These are phyloP conservation scores for Mollisiaceae sp. DNA, from an alignment of 2,329 filamentous ascomycete species.

Conservation along the genomic window DNA sequence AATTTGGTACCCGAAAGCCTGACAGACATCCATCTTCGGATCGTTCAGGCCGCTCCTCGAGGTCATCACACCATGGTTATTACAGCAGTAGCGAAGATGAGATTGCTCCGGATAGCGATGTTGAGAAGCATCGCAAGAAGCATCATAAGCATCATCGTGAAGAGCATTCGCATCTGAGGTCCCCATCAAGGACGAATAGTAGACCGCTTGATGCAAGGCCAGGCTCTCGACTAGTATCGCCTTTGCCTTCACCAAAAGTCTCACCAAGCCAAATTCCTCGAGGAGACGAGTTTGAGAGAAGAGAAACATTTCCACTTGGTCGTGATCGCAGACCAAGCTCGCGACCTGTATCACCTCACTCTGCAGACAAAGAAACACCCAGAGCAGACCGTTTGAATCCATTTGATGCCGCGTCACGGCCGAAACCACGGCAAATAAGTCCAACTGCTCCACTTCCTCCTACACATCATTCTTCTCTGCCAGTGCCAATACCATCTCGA, in stretches of 20 bases:
- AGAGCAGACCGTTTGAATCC: constrained; percentile 35
- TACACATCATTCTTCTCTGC: constrained; percentile 25
- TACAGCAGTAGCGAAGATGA: constrained; percentile 41
- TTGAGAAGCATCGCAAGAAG: constrained; percentile 30
- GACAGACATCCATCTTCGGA: constrained; percentile 33
- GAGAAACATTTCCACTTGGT: constrained; percentile 35
- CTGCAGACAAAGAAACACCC: constrained; percentile 26
- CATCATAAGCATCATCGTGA: constrained; percentile 21
- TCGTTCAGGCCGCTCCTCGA: constrained; percentile 32
- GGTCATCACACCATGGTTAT: constrained; percentile 29
- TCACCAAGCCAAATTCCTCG: constrained; percentile 36
- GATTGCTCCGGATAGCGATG: constrained; percentile 36
- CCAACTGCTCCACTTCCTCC: constrained; percentile 17
- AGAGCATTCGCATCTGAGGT: constrained; percentile 33
- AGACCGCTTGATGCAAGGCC: constrained; percentile 32
- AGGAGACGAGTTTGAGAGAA: constrained; percentile 35
- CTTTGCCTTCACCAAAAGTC: constrained; percentile 39
- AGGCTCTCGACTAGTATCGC: constrained; percentile 30
- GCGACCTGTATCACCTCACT: constrained; percentile 37
- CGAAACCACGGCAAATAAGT: constrained; percentile 31
- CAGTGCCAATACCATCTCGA: constrained; percentile 35
- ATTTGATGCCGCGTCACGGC: constrained; percentile 27
- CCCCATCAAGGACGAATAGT: constrained; percentile 36
- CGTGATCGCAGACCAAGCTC: constrained; percentile 27
- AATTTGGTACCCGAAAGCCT: constrained; percentile 28